phyloP scores from a whole-genome alignment of 2,329 filamentous ascomycete genomes.

The Xenoacremonium recifei region DNA sequence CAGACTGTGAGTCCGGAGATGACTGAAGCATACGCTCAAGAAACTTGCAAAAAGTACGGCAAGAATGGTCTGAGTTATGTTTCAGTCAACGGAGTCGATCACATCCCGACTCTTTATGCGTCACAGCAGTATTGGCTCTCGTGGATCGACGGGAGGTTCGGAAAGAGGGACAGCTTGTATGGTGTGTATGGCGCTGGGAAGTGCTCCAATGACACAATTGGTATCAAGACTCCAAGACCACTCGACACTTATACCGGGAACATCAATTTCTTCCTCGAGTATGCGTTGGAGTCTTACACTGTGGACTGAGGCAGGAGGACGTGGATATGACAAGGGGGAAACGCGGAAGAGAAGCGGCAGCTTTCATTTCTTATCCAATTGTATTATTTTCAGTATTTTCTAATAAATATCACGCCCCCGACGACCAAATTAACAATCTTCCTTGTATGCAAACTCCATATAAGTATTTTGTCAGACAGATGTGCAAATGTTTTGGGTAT shows the following conservation, averaged over 20 bases:
- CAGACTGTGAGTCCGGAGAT: conserved; percentile 10
- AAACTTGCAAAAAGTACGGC: conserved; percentile 16
- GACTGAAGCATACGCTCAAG: conserved; percentile 14
- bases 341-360: too few relatives aligned
- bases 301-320: conserved; percentile 2
- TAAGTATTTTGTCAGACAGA: too few relatives aligned
- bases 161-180: neutral
- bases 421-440: too few relatives aligned
- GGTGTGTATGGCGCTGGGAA: neutral
- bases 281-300: conserved; percentile 6
- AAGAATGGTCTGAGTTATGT: conserved; percentile 17
- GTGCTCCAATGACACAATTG: conserved; percentile 6
- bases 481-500: too few relatives aligned
- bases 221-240: conserved; percentile 6
- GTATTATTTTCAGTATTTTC: too few relatives aligned
- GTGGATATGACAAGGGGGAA: neutral
- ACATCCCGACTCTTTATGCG: conserved; percentile 16
- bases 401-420: too few relatives aligned
- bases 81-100: conserved; percentile 12
- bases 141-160: conserved; percentile 22
- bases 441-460: too few relatives aligned
- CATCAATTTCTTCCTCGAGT: conserved; percentile 8
- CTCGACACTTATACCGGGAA: conserved; percentile 9
- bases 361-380: too few relatives aligned
- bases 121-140: conserved; percentile 22